A percentile compares a stretch with the other conserved stretches of the same genome.
phyloP scores from a whole-genome alignment of 140 eudicot genomes.

The Bidens hawaiensis region DNA sequence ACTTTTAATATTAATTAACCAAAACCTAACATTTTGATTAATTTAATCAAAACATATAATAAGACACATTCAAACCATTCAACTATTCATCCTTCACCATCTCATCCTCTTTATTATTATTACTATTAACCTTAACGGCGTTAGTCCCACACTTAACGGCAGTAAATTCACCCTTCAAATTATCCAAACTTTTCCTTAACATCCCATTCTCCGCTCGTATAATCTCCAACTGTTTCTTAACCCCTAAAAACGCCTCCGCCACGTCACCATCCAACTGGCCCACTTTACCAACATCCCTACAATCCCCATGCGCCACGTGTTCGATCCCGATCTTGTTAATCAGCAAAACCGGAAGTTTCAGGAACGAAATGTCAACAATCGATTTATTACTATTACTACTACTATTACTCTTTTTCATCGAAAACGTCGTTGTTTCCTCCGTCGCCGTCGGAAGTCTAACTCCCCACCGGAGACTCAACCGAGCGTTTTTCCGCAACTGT shows the following conservation, averaged over 20 bases:
- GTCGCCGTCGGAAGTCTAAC: constrained; percentile 49
- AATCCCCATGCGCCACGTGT: constrained; percentile 37
- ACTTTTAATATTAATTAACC: neutral
- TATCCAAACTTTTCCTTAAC: constrained; percentile 58
- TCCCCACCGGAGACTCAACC: constrained; percentile 79
- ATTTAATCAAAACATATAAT: neutral
- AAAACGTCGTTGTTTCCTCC: constrained; percentile 23
- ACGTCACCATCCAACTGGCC: constrained; percentile 27
- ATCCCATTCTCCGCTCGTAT: constrained; percentile 60
- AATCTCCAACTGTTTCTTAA: constrained; percentile 55
- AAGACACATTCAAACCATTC: constrained; percentile 16
- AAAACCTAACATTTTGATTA: neutral
- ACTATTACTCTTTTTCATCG: constrained; percentile 28
- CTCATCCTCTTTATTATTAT: neutral
- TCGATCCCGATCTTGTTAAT: constrained; percentile 82
- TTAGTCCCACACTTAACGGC: constrained; percentile 15
- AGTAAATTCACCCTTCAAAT: constrained; percentile 50
- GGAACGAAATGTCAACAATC: constrained; percentile 38
- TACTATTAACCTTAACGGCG: constrained; percentile 7
- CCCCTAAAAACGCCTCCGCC: constrained; percentile 53
- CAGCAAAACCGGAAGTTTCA: constrained; percentile 40
- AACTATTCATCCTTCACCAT: constrained; percentile 24
- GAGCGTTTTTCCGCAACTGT: constrained; percentile 48
- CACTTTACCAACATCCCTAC: constrained; percentile 10
- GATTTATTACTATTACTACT: constrained; percentile 21